phyloP scores from a whole-genome alignment of 768 basidiomycete species.

The Suillus bovinus region DNA sequence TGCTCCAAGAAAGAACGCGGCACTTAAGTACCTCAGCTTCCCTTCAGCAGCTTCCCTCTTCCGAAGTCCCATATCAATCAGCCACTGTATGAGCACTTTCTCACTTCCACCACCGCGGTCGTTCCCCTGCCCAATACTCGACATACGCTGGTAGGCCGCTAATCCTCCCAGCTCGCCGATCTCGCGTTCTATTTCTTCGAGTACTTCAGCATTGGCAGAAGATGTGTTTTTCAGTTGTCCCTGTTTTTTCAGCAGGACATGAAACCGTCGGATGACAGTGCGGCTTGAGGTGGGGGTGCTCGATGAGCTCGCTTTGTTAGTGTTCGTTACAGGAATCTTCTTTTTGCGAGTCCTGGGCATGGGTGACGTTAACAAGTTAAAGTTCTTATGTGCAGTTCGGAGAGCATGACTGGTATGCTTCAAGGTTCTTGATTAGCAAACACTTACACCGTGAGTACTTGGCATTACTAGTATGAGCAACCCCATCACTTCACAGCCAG shows the following conservation, averaged over 20 bases:
- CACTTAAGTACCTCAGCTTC: slow-evolving; percentile 33
- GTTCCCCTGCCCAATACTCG: slow-evolving; percentile 72
- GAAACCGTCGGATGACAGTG: slow-evolving; percentile 76
- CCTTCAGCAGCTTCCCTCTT: slow-evolving; percentile 24
- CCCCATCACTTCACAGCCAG: no score
- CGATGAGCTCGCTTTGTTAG: slow-evolving; percentile 34
- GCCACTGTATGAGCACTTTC: slow-evolving; percentile 74
- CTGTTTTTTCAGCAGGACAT: slow-evolving; percentile 74
- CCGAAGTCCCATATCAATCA: slow-evolving; percentile 51
- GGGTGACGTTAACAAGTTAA: not conserved
- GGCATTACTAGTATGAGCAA: no score
- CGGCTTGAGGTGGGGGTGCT: slow-evolving; percentile 63
- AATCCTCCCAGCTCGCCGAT: slow-evolving; percentile 77
- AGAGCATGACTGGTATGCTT: not conserved
- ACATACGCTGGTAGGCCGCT: slow-evolving; percentile 81
- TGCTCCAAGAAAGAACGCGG: slow-evolving; percentile 11
- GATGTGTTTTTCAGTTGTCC: slow-evolving; percentile 43
- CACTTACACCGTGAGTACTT: no score
- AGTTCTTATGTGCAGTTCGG: not conserved
- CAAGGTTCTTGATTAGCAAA: not conserved
- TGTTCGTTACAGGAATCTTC: slow-evolving; percentile 45
- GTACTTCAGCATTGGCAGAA: slow-evolving; percentile 27
- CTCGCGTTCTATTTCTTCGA: slow-evolving; percentile 57
- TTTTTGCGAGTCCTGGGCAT: slow-evolving; percentile 48
- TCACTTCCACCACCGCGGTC: slow-evolving; percentile 91